Conservation (phyloP, 495 filamentous ascomycete species). For the Talaromyces thailandensis region DNA sequence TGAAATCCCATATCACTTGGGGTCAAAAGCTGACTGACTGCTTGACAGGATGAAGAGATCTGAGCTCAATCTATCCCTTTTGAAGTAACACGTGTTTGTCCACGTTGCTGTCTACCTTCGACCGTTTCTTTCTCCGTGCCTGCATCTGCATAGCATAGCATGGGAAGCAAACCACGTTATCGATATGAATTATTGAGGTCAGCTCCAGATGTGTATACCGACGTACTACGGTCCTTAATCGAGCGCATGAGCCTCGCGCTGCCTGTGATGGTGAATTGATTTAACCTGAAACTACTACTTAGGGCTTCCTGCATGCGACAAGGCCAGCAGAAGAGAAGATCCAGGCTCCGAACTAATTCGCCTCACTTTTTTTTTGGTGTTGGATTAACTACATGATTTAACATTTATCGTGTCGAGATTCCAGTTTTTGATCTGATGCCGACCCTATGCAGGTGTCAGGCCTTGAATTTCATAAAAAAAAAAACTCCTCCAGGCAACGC, state of each 20-base stretch:
- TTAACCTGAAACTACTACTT: not conserved
- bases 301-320: not conserved
- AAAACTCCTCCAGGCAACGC: not conserved
- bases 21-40: not conserved
- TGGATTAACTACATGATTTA: not conserved
- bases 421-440: not conserved
- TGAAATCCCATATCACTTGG: not conserved
- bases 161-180: constrained; percentile 1
- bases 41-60: not conserved
- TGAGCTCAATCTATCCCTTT: not conserved
- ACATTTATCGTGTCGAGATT: not conserved
- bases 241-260: not conserved
- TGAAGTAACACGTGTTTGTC: not conserved
- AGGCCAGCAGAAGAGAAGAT: not conserved
- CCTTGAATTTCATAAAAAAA: not conserved
- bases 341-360: not conserved
- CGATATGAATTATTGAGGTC: not conserved
- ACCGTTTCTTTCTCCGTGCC: not conserved
- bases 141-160: not conserved
- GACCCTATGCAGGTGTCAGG: not conserved
- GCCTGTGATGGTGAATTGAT: not conserved
- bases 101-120: not conserved
- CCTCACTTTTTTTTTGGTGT: not conserved
- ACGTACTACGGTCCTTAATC: not conserved
- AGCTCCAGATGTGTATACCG: not conserved